A percentile compares a stretch with the other conserved stretches of the same genome.
Conservation (phyloP, 352 stramenopile genomes). For the Salisapilia sapeloensis region DNA sequence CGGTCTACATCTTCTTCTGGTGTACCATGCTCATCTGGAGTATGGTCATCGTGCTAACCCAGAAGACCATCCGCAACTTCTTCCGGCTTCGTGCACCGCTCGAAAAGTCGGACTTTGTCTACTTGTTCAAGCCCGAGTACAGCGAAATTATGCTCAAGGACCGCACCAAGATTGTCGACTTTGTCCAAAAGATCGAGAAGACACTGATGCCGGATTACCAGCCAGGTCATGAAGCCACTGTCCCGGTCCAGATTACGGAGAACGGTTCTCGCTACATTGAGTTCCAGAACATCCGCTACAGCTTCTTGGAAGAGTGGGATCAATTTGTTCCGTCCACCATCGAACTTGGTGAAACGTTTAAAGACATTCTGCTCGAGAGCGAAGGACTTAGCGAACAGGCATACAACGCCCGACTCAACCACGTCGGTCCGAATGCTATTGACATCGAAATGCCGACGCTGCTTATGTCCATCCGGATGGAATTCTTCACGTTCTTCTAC, state of each 20-base stretch:
- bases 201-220: constrained; percentile 19
- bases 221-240: constrained; percentile 30
- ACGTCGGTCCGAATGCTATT: constrained; percentile 13
- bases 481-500: constrained; percentile 26
- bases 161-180: constrained; percentile 28
- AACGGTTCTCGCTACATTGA: constrained; percentile 7
- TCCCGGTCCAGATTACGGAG: constrained; percentile 14
- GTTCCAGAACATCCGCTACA: constrained; percentile 27
- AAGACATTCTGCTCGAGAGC: constrained; percentile 3
- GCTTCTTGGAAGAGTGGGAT: constrained; percentile 9
- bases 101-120: constrained; percentile 23
- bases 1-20: constrained; percentile 44
- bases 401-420: constrained; percentile 4
- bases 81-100: constrained; percentile 26
- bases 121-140: constrained; percentile 37
- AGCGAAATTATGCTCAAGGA: constrained; percentile 39
- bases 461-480: constrained; percentile 8
- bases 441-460: constrained; percentile 22
- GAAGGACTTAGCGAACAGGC: constrained; percentile 2
- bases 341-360: constrained; percentile 8
- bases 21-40: constrained; percentile 34
- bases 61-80: constrained; percentile 32
- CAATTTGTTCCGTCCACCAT: constrained; percentile 13
- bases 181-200: constrained; percentile 30
- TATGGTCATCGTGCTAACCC: constrained; percentile 19